Percentiles rank a stretch among this genome's conserved stretches.
These are phyloP conservation scores for Hirschfeldia incana DNA, from an alignment of 345 rosid species.

Conservation along the genomic window DNA sequence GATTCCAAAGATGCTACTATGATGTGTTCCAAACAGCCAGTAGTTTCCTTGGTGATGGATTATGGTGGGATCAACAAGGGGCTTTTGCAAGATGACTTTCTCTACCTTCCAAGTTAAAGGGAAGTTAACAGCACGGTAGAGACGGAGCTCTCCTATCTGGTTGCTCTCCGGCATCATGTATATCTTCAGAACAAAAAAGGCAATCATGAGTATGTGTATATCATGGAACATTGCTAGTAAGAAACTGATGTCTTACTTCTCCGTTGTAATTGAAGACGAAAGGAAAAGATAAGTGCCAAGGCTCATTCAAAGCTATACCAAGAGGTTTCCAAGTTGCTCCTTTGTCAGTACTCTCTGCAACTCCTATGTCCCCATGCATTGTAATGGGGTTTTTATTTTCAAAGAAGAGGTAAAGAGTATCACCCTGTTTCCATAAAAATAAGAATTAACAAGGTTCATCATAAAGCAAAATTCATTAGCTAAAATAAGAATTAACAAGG, in stretches of 20 bases:
- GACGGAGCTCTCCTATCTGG: conserved; percentile 65
- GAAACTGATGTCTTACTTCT: conserved; percentile 53
- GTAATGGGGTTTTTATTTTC: conserved; percentile 82
- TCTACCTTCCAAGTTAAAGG: conserved; percentile 84
- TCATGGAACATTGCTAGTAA: background rate
- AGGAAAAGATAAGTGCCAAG: conserved; percentile 95
- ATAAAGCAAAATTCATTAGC: background rate
- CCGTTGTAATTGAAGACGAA: conserved; percentile 74
- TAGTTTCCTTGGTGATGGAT: conserved; percentile 60
- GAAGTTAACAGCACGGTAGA: conserved; percentile 74
- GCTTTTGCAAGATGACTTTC: conserved; percentile 64
- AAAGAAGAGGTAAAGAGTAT: conserved; percentile 66
- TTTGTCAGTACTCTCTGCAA: conserved; percentile 70
- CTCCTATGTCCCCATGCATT: conserved; percentile 93
- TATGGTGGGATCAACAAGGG: conserved; percentile 70
- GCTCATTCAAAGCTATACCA: conserved; percentile 89
- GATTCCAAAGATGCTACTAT: conserved; percentile 56
- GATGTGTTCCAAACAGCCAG: conserved; percentile 92
- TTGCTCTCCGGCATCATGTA: conserved; percentile 96
- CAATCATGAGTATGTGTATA: background rate
- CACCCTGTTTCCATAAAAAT: conserved; percentile 50
- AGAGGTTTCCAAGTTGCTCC: conserved; percentile 94
- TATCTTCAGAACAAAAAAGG: conserved; percentile 43
- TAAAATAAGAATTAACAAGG: background rate
- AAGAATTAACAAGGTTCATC: background rate